Evolutionary conservation across 371 early-diverging fungal species (phyloP), one percentile per base, ranked within the genome.

Genomic region (Circinella minor): DNA sequence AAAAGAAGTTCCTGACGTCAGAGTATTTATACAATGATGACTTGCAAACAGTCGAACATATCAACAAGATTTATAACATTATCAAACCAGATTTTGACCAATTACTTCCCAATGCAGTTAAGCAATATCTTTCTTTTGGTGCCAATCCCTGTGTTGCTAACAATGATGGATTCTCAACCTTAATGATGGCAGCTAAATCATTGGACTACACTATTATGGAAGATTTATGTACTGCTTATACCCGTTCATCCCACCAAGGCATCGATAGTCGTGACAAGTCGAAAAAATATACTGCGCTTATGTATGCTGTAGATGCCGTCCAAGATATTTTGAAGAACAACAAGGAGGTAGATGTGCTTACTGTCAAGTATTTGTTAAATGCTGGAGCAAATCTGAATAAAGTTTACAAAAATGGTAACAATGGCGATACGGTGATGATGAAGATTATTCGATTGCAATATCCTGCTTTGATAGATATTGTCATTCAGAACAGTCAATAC

Each of bases 131-230:
- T 1, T 18, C 70, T 0, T 65, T 69, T 68, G 77, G 78, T 11
- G 86, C 79, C 18, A 76, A 80, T 63, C 79, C 88, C 3, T 85
- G 79, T 63, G 14, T 71, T 18, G 55, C 61, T 0, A 68, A 74
- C 51, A 27, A 70, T 55, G 51, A 66, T 27, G 72, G 76, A 4
- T 60, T 71, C 15, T 71, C 76, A 20, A 70, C 84, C 3, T 38
- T 84, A 0, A 74, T 73, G 55, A 73, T 67, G n/a, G 73, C 69
- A 37, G 62, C 69, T 6, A 27, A 51, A 20, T 18, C 18, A 34
- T 54, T 66, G 55, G 67, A 69, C 34, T 3, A 5, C n/a, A 17
- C 38, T 3, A 55, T 63, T 9, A 10, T 70, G 3, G 49, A 49
- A 38, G 55, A 43, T 10, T 46, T 74, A 49, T 63, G 63, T 59